Conservation (phyloP, 371 early-diverging fungal genomes). For the Apophysomyces trapeziformis region DNA sequence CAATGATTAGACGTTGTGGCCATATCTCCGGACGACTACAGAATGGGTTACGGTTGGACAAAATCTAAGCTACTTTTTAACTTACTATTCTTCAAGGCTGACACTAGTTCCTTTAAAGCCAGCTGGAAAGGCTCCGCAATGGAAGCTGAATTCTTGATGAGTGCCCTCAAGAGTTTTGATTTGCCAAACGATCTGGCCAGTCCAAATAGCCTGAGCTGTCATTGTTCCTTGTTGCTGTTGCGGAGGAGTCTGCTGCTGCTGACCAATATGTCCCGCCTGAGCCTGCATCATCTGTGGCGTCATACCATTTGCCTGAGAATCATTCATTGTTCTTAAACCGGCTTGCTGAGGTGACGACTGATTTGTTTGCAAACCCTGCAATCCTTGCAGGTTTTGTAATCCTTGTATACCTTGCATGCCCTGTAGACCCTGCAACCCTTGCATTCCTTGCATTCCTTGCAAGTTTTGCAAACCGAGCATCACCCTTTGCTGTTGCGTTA, state of each 20-base stretch:
- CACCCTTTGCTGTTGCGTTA: conserved; percentile 23
- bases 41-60: neutral
- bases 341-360: conserved; percentile 30
- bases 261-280: conserved; percentile 19
- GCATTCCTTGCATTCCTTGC: neutral
- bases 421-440: neutral
- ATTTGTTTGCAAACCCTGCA: conserved; percentile 21
- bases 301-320: conserved; percentile 1
- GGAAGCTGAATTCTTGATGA: conserved; percentile 48
- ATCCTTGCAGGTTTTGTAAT: conserved; percentile 18
- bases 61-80: neutral
- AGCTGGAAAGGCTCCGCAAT: conserved; percentile 56
- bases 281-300: conserved; percentile 21
- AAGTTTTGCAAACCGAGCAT: conserved; percentile 24
- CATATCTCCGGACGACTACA: conserved; percentile 47
- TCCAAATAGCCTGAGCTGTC: conserved; percentile 54
- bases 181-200: conserved; percentile 63
- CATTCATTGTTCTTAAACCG: conserved; percentile 19
- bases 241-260: conserved; percentile 13
- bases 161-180: conserved; percentile 44
- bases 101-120: conserved; percentile 40
- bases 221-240: conserved; percentile 34
- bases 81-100: conserved; percentile 61
- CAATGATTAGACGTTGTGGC: conserved; percentile 57
- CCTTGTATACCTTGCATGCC: neutral